Conservation (phyloP, 1,284 basidiomycete species). For the Albatrellus sp. region DNA sequence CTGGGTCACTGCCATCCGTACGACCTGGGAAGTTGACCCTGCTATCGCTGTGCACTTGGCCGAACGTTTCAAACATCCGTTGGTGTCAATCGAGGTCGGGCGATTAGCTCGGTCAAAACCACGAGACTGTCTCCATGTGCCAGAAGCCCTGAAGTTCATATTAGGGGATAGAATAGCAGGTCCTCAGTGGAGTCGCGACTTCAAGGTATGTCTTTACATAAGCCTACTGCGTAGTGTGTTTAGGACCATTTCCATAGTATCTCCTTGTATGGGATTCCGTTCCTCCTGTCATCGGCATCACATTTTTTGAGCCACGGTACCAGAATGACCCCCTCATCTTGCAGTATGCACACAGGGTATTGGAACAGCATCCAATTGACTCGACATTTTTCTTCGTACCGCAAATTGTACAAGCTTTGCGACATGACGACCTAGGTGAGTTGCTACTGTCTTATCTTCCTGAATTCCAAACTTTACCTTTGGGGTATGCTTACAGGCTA, state of each 20-base stretch:
- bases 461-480: neutral
- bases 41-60: conserved; percentile 73
- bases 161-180: conserved; percentile 55
- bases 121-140: conserved; percentile 56
- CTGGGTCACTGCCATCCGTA: conserved; percentile 61
- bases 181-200: conserved; percentile 41
- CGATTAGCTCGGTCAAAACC: conserved; percentile 69
- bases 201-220: conserved; percentile 43
- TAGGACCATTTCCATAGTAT: conserved; percentile 35
- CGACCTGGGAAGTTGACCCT: conserved; percentile 78
- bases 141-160: conserved; percentile 74
- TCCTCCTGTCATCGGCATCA: conserved; percentile 77
- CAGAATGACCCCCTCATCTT: conserved; percentile 78
- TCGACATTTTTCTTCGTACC: conserved; percentile 99
- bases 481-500: conserved; percentile 47
- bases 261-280: conserved; percentile 84
- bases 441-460: neutral
- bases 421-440: conserved; percentile 77
- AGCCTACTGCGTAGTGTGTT: neutral
- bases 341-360: conserved; percentile 93
- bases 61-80: conserved; percentile 72
- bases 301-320: conserved; percentile 80
- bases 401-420: conserved; percentile 93
- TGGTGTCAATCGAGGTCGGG: conserved; percentile 59
- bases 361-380: conserved; percentile 91